Evolutionary conservation across 2,329 filamentous ascomycete species (phyloP), one percentile per base, ranked within the genome.

Genomic region (Microascus cirrosus): DNA sequence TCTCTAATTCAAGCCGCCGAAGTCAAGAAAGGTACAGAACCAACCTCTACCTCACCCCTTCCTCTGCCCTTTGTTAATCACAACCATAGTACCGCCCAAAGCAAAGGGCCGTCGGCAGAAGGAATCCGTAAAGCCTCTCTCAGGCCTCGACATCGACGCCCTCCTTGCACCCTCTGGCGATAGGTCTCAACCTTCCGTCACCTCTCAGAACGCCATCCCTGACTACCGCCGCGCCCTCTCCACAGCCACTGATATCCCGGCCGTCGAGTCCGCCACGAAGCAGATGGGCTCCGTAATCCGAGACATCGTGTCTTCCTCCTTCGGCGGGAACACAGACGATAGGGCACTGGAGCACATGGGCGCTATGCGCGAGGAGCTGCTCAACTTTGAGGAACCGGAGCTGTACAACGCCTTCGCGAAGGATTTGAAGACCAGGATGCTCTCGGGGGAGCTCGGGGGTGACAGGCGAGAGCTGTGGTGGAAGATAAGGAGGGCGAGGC

Each of bases 381-480:
- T 86, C 6, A 83, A 84, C 6, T 77, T 90, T 34, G 92, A 96
- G 67, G 84, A 89, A 68, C 87, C 90, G 0, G 79, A 69, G 0
- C 65, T 89, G 32, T 99, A 89, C 71, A 96, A 97, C 67, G 75
- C 79, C 1, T 88, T 92, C 62, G 65, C 95, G 50, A 75, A 70
- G 48, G 78, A 80, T 36, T 71, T 97, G 64, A 97, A 96, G 75
- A 77, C 76, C 62, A 83, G 84, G 58, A 68, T 96, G 1, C 69
- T 91, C 8, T 79, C 77, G 0, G 87, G 84, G 0, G 80, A 87
- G 63, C 71, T 96, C 2, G 84, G 85, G 42, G 91, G 90, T 0
- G 87, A 95, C 64, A 77, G 90, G 57, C 80, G 80, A 61, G 90
- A 95, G 66, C 84, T 96, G 73, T 96, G 91, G 91, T 88, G 83